Evolutionary conservation across 2,329 filamentous ascomycete species (phyloP), one percentile per base, ranked within the genome.

Genomic region (Trichoderma afroharzianum): DNA sequence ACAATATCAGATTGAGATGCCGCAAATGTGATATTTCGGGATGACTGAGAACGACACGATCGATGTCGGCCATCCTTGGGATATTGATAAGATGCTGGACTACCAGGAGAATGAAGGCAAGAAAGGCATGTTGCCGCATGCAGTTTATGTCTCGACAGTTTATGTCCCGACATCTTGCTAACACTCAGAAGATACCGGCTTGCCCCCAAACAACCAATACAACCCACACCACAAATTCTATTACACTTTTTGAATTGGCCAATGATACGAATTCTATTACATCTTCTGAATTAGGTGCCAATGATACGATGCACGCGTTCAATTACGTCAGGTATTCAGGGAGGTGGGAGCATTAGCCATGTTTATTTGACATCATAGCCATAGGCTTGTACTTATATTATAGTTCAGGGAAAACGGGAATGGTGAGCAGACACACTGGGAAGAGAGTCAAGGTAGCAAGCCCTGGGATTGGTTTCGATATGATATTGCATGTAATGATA

Each of bases 11-110:
- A 18, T 43, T 12, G 57, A 68, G 14, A 59, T 71, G 1, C 66
- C 73, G 3, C 63, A 74, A 7, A 63, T 76, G 67, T 62, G 63
- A 14, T 70, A 77, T 57, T 73, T 76, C 3, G 47, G 59, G 28
- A 32, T 77, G 21, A 70, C 68, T 2, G 72, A 77, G 24, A 70
- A 75, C 36, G 72, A 77, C 18, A 70, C 68, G 39, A 76, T 75
- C 39, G 75, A 77, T 62, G 75, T 77, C 47, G 70, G 75, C 28
- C 75, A 66, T 39, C 74, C 75, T 21, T 76, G 74, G 73, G 75
- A 77, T 9, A 28, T 76, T 8, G 74, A 77, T 30, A 71, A 68
- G 14, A 72, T 77, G 9, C 57, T 76, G 28, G 74, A 71, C 9
- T 72, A 74, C 32, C 36, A 68, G 9, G 63, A 73, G 24, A 69